Evolutionary conservation across 441 rosid genomes (phyloP).

Genomic region (Arabidopsis lyrata): DNA sequence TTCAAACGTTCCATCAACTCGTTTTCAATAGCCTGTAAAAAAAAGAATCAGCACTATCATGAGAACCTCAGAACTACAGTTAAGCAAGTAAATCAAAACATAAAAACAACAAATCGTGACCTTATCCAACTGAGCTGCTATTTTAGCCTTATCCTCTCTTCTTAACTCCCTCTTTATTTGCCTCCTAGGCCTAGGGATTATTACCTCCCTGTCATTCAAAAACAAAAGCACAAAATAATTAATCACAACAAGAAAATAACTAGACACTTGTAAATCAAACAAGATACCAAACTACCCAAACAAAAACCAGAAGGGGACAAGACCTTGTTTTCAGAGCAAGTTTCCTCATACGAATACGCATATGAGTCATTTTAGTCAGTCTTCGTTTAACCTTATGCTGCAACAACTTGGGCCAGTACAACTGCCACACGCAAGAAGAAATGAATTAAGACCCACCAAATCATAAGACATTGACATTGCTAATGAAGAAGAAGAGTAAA

Average conservation of each 20-base stretch:
- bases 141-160: conserved; percentile 82
- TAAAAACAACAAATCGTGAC: conserved; percentile 43
- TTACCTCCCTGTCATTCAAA: conserved; percentile 59
- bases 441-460: not conserved
- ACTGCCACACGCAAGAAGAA: conserved; percentile 44
- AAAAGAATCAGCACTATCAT: conserved; percentile 5
- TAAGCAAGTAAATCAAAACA: conserved; percentile 9
- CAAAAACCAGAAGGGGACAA: conserved; percentile 32
- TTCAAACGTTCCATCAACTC: conserved; percentile 78
- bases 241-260: conserved; percentile 18
- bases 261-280: not conserved
- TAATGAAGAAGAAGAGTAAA: conserved; percentile 1
- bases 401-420: conserved; percentile 88
- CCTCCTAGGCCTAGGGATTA: conserved; percentile 70
- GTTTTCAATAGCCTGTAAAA: conserved; percentile 69
- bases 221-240: conserved; percentile 13
- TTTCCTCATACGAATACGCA: conserved; percentile 91
- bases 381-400: conserved; percentile 86
- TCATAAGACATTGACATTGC: not conserved
- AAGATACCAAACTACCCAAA: conserved; percentile 6
- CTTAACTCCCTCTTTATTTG: conserved; percentile 67
- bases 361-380: conserved; percentile 91
- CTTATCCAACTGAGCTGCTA: conserved; percentile 79
- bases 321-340: conserved; percentile 89
- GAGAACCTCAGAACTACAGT: conserved; percentile 12